Evolutionary conservation across 768 basidiomycete genomes (phyloP).

Genomic region (Cubamyces lactineus): DNA sequence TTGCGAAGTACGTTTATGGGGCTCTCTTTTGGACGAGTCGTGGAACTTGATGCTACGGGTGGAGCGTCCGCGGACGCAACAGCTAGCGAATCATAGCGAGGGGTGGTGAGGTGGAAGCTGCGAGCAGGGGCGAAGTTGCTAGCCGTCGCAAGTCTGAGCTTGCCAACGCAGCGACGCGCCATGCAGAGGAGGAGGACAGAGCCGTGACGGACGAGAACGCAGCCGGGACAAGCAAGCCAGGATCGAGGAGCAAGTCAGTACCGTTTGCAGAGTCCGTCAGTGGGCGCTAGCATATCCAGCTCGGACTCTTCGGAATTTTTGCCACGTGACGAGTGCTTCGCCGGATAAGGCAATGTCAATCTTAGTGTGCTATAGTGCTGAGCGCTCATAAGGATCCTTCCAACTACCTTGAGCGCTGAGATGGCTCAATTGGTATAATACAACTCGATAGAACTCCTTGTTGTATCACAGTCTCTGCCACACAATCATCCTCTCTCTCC

Average conservation of each 20-base stretch:
- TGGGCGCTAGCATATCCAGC: conserved; percentile 2
- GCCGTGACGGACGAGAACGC: background rate
- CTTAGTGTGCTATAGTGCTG: too few relatives aligned
- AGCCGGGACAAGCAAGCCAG: background rate
- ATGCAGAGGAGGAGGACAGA: conserved; percentile 8
- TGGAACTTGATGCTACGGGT: conserved; percentile 7
- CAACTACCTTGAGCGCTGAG: too few relatives aligned
- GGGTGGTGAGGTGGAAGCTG: conserved; percentile 9
- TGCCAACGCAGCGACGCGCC: conserved; percentile 25
- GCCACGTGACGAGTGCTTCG: conserved; percentile 15
- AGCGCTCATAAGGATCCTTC: too few relatives aligned
- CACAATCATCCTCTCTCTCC: conserved; percentile 55
- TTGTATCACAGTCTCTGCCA: conserved; percentile 45
- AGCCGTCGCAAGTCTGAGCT: conserved; percentile 17
- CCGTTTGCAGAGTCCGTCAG: conserved; percentile 9
- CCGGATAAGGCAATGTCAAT: background rate
- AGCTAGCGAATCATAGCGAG: conserved; percentile 15
- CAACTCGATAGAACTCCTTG: background rate
- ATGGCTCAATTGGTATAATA: background rate
- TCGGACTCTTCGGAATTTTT: conserved; percentile 14
- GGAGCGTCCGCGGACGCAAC: conserved; percentile 3
- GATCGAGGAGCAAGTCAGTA: background rate
- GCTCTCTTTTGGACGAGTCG: background rate
- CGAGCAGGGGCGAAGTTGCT: conserved; percentile 12
- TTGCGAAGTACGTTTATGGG: conserved; percentile 1